Percentiles rank a stretch among this genome's conserved stretches.
Evolutionary conservation across 2,329 filamentous ascomycete genomes (phyloP).

Genomic region (Rhynchosporium agropyri): DNA sequence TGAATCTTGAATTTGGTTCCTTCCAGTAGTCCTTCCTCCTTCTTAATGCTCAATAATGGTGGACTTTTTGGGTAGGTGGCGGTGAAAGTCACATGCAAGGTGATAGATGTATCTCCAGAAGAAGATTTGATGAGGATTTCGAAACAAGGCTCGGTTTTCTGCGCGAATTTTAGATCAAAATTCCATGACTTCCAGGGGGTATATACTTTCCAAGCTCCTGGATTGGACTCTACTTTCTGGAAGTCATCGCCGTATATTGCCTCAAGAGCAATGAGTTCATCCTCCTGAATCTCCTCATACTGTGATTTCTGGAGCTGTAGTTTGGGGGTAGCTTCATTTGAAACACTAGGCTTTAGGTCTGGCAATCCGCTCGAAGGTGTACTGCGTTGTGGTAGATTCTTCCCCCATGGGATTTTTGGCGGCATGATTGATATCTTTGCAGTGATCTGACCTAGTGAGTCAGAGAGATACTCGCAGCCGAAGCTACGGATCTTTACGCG

Average conservation of each 20-base stretch:
- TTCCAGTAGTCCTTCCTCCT: conserved; percentile 65
- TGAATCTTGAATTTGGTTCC: conserved; percentile 72
- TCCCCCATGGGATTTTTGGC: conserved; percentile 42
- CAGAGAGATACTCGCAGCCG: conserved; percentile 37
- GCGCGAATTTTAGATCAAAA: neutral
- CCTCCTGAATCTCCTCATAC: conserved; percentile 83
- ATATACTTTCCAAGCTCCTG: conserved; percentile 79
- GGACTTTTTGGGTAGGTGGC: conserved; percentile 88
- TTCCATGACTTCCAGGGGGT: conserved; percentile 32
- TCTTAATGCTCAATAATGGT: conserved; percentile 71
- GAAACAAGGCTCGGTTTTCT: conserved; percentile 83
- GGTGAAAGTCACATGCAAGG: conserved; percentile 78
- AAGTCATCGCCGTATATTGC: conserved; percentile 93
- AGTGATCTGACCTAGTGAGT: conserved; percentile 22
- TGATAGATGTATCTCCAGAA: conserved; percentile 70
- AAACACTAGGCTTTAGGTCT: conserved; percentile 29
- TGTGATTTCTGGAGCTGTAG: conserved; percentile 55
- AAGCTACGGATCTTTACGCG: conserved; percentile 39
- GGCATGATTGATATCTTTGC: conserved; percentile 37
- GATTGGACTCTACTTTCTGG: conserved; percentile 68
- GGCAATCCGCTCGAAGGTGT: conserved; percentile 33
- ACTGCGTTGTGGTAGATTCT: conserved; percentile 45
- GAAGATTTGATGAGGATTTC: conserved; percentile 76
- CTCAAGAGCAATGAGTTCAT: conserved; percentile 82
- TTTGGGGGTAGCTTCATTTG: conserved; percentile 46